Percentiles rank a stretch among this genome's conserved stretches.
Conservation (phyloP, 805 yeast genomes). For the Suhomyces faveliae region DNA sequence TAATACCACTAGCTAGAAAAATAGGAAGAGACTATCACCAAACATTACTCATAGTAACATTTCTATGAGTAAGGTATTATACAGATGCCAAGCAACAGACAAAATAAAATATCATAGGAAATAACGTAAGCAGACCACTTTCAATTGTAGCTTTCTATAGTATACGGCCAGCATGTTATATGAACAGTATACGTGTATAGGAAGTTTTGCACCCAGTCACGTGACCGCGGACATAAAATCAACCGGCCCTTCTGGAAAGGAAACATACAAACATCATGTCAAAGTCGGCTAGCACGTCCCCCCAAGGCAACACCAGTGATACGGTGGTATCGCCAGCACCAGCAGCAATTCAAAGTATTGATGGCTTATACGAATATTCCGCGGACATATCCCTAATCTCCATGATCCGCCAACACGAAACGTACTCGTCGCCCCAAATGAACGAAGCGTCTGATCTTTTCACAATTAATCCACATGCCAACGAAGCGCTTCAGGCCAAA, state of each 20-base stretch:
- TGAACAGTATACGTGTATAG: too few species aligned
- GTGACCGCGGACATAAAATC: background rate
- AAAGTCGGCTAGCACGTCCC: background rate
- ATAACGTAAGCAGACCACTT: too few species aligned
- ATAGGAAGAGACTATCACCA: too few species aligned
- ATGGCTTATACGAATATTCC: constrained; percentile 6
- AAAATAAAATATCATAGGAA: too few species aligned
- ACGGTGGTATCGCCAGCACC: background rate
- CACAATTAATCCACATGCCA: constrained; percentile 7
- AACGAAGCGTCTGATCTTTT: constrained; percentile 29
- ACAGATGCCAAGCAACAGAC: too few species aligned
- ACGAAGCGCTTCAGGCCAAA: constrained; percentile 2
- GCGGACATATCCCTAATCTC: constrained; percentile 23
- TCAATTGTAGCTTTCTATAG: too few species aligned
- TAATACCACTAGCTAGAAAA: too few species aligned
- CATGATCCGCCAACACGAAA: constrained; percentile 24
- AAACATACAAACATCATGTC: background rate
- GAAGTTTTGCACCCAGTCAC: background rate
- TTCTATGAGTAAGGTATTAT: too few species aligned
- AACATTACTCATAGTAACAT: too few species aligned
- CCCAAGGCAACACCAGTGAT: background rate
- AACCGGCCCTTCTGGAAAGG: background rate
- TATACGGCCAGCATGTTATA: too few species aligned
- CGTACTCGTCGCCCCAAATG: constrained; percentile 23
- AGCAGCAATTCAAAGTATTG: background rate